phyloP scores from a whole-genome alignment of 345 rosid species.

The Psidium guajava region DNA sequence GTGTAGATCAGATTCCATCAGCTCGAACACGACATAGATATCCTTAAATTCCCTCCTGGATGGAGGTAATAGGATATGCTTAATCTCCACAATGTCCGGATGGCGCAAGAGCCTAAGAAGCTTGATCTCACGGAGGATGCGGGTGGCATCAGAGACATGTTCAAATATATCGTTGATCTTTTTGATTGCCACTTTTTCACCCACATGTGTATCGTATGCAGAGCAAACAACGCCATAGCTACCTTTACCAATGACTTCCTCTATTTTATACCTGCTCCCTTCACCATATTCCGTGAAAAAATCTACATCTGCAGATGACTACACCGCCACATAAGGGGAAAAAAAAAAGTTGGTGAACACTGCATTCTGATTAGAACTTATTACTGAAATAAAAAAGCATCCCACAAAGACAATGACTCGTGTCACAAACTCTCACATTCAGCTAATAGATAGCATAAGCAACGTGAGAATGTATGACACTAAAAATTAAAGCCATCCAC shows the following conservation, averaged over 20 bases:
- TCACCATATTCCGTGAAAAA: slow-evolving; percentile 93
- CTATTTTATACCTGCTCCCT: slow-evolving; percentile 78
- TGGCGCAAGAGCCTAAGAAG: slow-evolving; percentile 80
- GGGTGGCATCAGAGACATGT: slow-evolving; percentile 89
- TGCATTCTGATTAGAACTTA: neutral
- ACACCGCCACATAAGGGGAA: neutral
- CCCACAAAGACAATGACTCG: neutral
- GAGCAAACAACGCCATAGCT: slow-evolving; percentile 93
- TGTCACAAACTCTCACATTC: neutral
- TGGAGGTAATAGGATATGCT: slow-evolving; percentile 84
- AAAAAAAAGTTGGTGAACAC: neutral
- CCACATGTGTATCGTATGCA: slow-evolving; percentile 65
- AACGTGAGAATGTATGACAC: neutral
- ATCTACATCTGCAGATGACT: slow-evolving; percentile 72
- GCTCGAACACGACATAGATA: slow-evolving; percentile 82
- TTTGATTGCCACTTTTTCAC: slow-evolving; percentile 86
- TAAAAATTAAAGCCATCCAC: neutral
- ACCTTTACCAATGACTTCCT: slow-evolving; percentile 93
- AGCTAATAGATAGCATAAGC: neutral
- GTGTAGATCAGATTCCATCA: slow-evolving; percentile 88
- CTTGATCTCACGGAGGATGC: slow-evolving; percentile 85
- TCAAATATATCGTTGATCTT: slow-evolving; percentile 87
- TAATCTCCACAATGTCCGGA: slow-evolving; percentile 92
- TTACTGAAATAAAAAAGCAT: neutral
- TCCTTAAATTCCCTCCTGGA: slow-evolving; percentile 83